Base-by-base conservation (phyloP, 345 rosid species). In the Salix dunnii region DNA sequence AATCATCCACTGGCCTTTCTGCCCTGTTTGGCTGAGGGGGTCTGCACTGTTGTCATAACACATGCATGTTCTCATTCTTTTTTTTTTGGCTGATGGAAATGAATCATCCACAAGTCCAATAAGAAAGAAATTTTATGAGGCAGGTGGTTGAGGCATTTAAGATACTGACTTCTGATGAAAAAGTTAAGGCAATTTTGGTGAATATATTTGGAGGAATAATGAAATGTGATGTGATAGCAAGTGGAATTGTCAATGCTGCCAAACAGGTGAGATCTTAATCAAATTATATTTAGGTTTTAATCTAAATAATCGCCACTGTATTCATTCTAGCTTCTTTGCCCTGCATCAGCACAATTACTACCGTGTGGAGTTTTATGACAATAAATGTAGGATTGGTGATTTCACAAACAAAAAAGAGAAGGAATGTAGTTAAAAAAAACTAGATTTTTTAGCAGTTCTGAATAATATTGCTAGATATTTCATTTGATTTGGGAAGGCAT, bases 81-180 rank as follows among this genome's bases (percentile, higher is more conserved):
- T 27, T 38, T 16, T 18, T 31, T 6, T 14, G 38, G 75, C 66
- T 58, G 63, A 58, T 58, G 63, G 63, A 58, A 58, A 9, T n/a
- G 11, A 11, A 58, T 58, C 49, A 13, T 30, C 38, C n/a, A 0
- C 18, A 23, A 7, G 35, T 23, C 10, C 20, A 23, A 18, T 58
- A 58, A 58, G 63, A 58, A 58, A 58, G 63, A 28, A 43, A 69
- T 30, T 46, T n/a, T 55, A 42, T 75, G 78, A 65, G 60, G 35
- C 84, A 96, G 99, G 98, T 96, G 85, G 95, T 96, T 43, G 99
- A 96, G 86, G 99, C 99, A 58, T 96, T 96, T 83, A 96, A 96
- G 82, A 96, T 96, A 30, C 75, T 96, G 87, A 96, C 99, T 49
- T 94, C 99, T 33, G 99, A 96, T 81, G 97, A 92, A 4, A 96